These are phyloP conservation scores for Collybiopsis luxurians DNA, from an alignment of 768 basidiomycete species.

Conservation along the genomic window DNA sequence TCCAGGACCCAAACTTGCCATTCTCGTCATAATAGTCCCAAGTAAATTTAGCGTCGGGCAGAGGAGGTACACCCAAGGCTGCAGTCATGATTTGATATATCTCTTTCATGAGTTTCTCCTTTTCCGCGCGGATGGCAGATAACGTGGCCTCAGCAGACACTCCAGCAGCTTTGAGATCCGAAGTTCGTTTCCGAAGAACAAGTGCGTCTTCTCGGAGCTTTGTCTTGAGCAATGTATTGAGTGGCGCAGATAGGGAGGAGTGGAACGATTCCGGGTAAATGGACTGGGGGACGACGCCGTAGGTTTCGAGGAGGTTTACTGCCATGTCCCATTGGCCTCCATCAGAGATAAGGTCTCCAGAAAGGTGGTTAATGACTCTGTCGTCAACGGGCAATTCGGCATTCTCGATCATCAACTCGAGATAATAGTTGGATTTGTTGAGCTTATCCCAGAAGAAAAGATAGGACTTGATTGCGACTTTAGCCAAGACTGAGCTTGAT, in stretches of 20 bases:
- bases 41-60: constrained; percentile 63
- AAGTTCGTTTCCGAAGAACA: constrained; percentile 64
- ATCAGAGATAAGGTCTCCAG: constrained; percentile 77
- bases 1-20: constrained; percentile 72
- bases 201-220: constrained; percentile 92
- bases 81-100: constrained; percentile 83
- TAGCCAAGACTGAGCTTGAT: constrained; percentile 1
- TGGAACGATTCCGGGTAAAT: constrained; percentile 84
- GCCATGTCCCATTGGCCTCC: constrained; percentile 96
- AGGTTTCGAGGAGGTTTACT: constrained; percentile 58
- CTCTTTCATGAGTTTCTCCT: constrained; percentile 82
- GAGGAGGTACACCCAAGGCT: constrained; percentile 83
- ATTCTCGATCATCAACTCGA: constrained; percentile 83
- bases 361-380: constrained; percentile 76
- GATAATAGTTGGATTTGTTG: constrained; percentile 90
- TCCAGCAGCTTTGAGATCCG: constrained; percentile 47
- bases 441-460: constrained; percentile 97
- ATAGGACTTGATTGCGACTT: constrained; percentile 55
- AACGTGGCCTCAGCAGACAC: constrained; percentile 46
- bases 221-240: constrained; percentile 81
- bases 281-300: constrained; percentile 84
- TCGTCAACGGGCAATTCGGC: constrained; percentile 79
- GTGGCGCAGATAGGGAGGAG: constrained; percentile 66
- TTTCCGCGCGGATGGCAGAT: constrained; percentile 69
- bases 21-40: constrained; percentile 91